Evolutionary conservation across 2,329 filamentous ascomycete genomes (phyloP), one percentile per base, ranked within the genome.

Genomic region (Iodosphaeria phyllophila): DNA sequence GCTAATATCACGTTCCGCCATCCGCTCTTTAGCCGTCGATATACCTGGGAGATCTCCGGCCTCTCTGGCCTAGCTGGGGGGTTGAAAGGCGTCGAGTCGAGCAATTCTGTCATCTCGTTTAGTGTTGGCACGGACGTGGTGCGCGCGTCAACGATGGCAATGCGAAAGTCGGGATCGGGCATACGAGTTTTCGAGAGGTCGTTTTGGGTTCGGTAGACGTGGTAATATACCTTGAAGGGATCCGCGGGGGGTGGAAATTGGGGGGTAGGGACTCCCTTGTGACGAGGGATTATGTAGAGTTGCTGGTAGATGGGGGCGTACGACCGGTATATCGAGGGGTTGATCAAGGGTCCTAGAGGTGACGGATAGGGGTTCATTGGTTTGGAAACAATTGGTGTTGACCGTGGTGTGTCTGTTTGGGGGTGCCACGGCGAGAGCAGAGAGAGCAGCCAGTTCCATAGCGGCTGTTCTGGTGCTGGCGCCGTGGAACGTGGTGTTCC

Each of bases 1-100:
- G 84, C 89, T 13, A 98, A 46, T 17, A 93, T 58, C 16, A 89
- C 77, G 47, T 80, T 89, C 34, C 80, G 66, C 45, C 75, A 72
- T 2, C 83, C 89, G 40, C 92, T 72, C 48, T 83, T 86, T 33
- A 95, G 53, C 30, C 78, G 70, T 40, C 74, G 66, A 42, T 91
- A 89, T 34, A 84, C 49, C 15, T 30, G 31, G 1, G 39, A 40
- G 4, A 32, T 22, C 6, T 24, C 25, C 12, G 33, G 62, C 43
- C 44, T 39, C 42, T 66, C 44, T 48, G 58, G 22, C 30, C 58
- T 33, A 22, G 44, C 42, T 44, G 66, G 74, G 1, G 72, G 67
- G 30, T 74, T 64, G 32, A 72, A 67, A 0, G 83, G 82, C 5
- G 75, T 73, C 18, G 71, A 74, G 29, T 73, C 72, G 6, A 95